Evolutionary conservation across 2,329 filamentous ascomycete genomes (phyloP), one percentile per base, ranked within the genome.

Genomic region (Westerdykella aurantiaca): DNA sequence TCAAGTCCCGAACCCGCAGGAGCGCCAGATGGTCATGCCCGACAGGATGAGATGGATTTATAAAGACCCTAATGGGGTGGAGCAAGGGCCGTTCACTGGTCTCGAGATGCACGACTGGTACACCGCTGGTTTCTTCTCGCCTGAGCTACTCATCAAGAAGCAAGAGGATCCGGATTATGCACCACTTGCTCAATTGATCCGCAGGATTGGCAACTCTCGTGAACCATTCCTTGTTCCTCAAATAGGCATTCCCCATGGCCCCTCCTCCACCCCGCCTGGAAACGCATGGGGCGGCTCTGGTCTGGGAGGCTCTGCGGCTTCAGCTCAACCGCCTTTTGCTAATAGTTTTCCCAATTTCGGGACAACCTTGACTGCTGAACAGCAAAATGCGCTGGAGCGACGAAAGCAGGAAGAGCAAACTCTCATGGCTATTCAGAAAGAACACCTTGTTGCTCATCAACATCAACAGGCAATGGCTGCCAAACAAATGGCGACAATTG

Each of bases 51-150:
- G 91, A 57, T 98, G 93, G 93, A 91, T 96, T 14, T 98, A 98
- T 64, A 83, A 94, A 41, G 93, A 98, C 63, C 93, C 93, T 5
- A 88, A 95, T 63, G 89, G 89, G 17, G 85, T 88, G 49, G 84
- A 88, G 5, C 93, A 98, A 63, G 93, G 93, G 0, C 93, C 93
- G 0, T 98, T 93, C 70, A 96, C 89, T 33, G 93, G 93, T 1
- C 73, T 98, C 39, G 93, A 98, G 69, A 98, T 98, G 93, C 94
- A 98, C 56, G 94, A 98, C 58, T 98, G 93, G 93, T 98, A 97
- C 71, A 97, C 97, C 67, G 91, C 90, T 31, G 90, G 91, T 37
- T 98, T 97, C 72, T 98, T 98, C 69, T 95, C 88, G 0, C 84
- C 91, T 0, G 91, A 98, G 57, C 76, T 98, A 16, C 81, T 94